Percentiles rank a stretch among this genome's conserved stretches.
phyloP scores from a whole-genome alignment of 2,329 filamentous ascomycete genomes.

The Pestalotiopsis sp. region DNA sequence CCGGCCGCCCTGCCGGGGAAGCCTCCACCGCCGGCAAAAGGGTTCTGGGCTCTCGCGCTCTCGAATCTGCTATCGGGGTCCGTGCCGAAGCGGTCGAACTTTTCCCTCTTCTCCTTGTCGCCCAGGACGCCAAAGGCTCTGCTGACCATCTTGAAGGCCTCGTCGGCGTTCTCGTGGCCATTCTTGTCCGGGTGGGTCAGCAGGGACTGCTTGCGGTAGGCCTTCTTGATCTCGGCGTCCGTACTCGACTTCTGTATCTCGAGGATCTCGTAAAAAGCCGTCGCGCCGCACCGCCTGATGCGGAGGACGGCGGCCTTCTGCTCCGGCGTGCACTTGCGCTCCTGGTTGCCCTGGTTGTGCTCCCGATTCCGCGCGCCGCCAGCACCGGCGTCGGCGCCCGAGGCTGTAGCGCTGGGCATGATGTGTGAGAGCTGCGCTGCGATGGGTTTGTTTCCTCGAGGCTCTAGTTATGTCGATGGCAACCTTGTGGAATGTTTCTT shows the following conservation, averaged over 20 bases:
- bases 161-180: slow-evolving; percentile 90
- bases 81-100: slow-evolving; percentile 85
- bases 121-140: slow-evolving; percentile 91
- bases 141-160: slow-evolving; percentile 98
- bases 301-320: slow-evolving; percentile 91
- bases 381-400: slow-evolving; percentile 51
- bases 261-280: slow-evolving; percentile 95
- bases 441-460: background rate
- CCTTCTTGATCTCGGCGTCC: slow-evolving; percentile 93
- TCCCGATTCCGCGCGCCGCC: slow-evolving; percentile 53
- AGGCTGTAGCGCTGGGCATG: slow-evolving; percentile 54
- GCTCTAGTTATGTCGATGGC: background rate
- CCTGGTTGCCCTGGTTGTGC: slow-evolving; percentile 76
- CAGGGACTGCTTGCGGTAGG: slow-evolving; percentile 90
- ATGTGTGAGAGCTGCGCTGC: slow-evolving; percentile 11
- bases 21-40: slow-evolving; percentile 59
- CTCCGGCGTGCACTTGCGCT: slow-evolving; percentile 80
- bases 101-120: slow-evolving; percentile 88
- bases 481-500: background rate
- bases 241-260: slow-evolving; percentile 66
- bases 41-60: slow-evolving; percentile 59
- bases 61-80: slow-evolving; percentile 90
- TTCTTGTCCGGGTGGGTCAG: slow-evolving; percentile 99
- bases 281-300: slow-evolving; percentile 80
- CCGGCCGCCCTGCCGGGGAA: slow-evolving; percentile 26